A percentile compares a stretch with the other conserved stretches of the same genome.
These are phyloP conservation scores for Clarireedia paspali DNA, from an alignment of 2,329 filamentous ascomycete genomes.

Conservation along the genomic window DNA sequence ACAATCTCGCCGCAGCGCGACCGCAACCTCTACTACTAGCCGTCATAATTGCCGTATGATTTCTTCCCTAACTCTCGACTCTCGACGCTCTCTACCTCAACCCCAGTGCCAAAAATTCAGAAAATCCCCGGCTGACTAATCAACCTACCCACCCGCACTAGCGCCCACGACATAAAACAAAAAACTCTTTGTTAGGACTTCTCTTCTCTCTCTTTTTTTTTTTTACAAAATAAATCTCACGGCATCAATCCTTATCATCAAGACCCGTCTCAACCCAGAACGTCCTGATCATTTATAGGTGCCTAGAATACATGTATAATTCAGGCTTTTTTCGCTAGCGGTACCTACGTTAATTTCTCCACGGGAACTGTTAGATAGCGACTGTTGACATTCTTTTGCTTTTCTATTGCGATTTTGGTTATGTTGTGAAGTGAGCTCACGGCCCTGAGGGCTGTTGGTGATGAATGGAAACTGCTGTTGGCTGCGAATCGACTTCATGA, in stretches of 20 bases:
- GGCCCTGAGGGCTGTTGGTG: too few species aligned
- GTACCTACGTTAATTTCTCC: constrained; percentile 58
- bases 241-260: constrained; percentile 96
- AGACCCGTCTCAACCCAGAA: constrained; percentile 62
- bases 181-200: constrained; percentile 3
- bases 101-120: not conserved
- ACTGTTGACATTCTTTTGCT: constrained; percentile 61
- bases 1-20: not conserved
- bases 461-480: too few species aligned
- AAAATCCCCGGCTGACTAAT: constrained; percentile 4
- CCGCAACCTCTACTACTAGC: constrained; percentile 8
- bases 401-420: not conserved
- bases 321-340: constrained; percentile 99
- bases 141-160: not conserved
- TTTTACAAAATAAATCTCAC: constrained; percentile 37
- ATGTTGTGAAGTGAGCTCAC: not conserved
- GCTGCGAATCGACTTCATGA: too few species aligned
- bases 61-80: not conserved
- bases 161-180: not conserved
- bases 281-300: constrained; percentile 87
- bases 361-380: constrained; percentile 96
- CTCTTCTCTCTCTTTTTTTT: too few species aligned
- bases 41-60: not conserved
- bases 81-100: not conserved
- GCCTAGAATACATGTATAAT: constrained; percentile 62